Evolutionary conservation across 441 rosid genomes (phyloP).

Genomic region (Populus hybrid): DNA sequence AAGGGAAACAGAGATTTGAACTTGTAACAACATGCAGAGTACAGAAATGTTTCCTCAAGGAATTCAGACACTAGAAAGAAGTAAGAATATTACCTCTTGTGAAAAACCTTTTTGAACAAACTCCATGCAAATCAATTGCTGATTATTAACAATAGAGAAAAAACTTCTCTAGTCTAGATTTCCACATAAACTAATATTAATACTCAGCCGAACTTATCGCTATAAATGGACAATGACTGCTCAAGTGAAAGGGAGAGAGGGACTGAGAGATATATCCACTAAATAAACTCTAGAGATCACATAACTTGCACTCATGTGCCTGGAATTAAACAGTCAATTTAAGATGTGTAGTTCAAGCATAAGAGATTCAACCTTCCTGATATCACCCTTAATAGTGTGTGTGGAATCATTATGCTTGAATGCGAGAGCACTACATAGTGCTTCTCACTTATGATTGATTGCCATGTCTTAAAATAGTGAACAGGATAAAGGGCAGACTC

Average conservation of each 20-base stretch:
- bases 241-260: neutral
- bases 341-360: neutral
- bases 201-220: neutral
- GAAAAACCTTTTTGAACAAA: neutral
- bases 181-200: neutral
- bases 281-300: neutral
- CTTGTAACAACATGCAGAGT: constrained; percentile 12
- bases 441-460: neutral
- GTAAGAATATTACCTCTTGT: neutral
- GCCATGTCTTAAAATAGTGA: neutral
- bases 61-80: constrained; percentile 8
- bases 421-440: neutral
- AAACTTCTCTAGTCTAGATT: neutral
- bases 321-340: neutral
- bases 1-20: constrained; percentile 17
- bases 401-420: neutral
- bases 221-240: neutral
- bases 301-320: neutral
- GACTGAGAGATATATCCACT: neutral
- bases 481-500: constrained; percentile 19
- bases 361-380: constrained; percentile 2
- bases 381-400: neutral
- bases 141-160: neutral
- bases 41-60: neutral
- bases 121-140: neutral